These are phyloP conservation scores for Phytophthora idaei DNA, from an alignment of 352 stramenopile species.

Conservation along the genomic window DNA sequence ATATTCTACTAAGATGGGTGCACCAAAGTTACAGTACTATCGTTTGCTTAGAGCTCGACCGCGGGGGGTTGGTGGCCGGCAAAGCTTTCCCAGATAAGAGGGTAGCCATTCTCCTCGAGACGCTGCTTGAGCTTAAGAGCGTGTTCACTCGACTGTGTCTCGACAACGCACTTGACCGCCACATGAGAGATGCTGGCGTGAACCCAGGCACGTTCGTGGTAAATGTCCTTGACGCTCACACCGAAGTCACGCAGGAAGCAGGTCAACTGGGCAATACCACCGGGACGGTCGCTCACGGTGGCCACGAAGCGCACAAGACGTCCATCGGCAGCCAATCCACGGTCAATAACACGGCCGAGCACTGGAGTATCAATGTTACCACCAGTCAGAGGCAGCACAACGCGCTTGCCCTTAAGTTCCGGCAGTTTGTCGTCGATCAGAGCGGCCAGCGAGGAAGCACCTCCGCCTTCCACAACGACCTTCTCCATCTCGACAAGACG, in stretches of 20 bases:
- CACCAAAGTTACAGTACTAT: conserved; percentile 24
- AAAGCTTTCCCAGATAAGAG: conserved; percentile 83
- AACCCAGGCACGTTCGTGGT: conserved; percentile 97
- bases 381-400: conserved; percentile 96
- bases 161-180: conserved; percentile 95
- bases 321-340: conserved; percentile 96
- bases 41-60: conserved; percentile 37
- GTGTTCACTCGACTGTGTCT: conserved; percentile 95
- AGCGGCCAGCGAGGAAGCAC: conserved; percentile 93
- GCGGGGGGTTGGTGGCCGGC: conserved; percentile 15
- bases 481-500: conserved; percentile 98
- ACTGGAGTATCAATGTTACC: conserved; percentile 98
- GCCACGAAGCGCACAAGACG: conserved; percentile 96
- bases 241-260: conserved; percentile 89
- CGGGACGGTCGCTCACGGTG: conserved; percentile 96
- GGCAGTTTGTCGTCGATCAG: conserved; percentile 94
- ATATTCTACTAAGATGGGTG: conserved; percentile 38
- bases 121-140: conserved; percentile 86
- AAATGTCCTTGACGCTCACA: conserved; percentile 97
- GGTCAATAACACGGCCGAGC: conserved; percentile 95
- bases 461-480: conserved; percentile 96
- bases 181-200: conserved; percentile 96
- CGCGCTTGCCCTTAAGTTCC: conserved; percentile 92
- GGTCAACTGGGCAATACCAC: conserved; percentile 93
- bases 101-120: conserved; percentile 87